These are phyloP conservation scores for Cotoneaster glaucophyllus DNA, from an alignment of 306 rosid genomes.

Conservation along the genomic window DNA sequence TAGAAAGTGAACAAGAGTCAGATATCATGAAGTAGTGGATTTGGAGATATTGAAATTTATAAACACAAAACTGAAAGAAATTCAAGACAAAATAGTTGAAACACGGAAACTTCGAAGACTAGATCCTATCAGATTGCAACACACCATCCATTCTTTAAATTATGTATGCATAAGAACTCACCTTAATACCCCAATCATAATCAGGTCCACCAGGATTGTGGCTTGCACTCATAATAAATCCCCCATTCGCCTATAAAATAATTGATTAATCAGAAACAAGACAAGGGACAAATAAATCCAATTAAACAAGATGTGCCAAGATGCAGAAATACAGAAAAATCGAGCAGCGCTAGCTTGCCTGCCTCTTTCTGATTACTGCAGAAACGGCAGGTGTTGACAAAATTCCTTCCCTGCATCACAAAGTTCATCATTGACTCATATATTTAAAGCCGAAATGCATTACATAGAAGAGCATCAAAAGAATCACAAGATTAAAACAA, in stretches of 20 bases:
- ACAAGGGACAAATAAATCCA: conserved; percentile 5
- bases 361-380: conserved; percentile 84
- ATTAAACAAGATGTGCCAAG: not conserved
- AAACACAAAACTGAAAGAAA: not conserved
- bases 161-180: conserved; percentile 18
- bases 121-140: not conserved
- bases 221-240: conserved; percentile 98
- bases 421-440: conserved; percentile 6
- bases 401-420: conserved; percentile 70
- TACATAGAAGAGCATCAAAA: not conserved
- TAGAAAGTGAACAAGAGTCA: conserved; percentile 36
- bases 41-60: not conserved
- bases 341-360: conserved; percentile 44
- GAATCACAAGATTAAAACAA: not conserved
- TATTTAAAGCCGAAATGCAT: not conserved
- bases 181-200: conserved; percentile 99
- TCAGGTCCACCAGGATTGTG: conserved; percentile 99
- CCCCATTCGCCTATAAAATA: conserved; percentile 80
- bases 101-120: not conserved
- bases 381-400: conserved; percentile 97
- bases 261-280: conserved; percentile 11
- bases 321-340: conserved; percentile 18
- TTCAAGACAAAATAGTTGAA: not conserved
- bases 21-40: conserved; percentile 15
- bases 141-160: not conserved